These are phyloP conservation scores for Hypericum perforatum DNA, from an alignment of 345 rosid genomes.

Conservation along the genomic window DNA sequence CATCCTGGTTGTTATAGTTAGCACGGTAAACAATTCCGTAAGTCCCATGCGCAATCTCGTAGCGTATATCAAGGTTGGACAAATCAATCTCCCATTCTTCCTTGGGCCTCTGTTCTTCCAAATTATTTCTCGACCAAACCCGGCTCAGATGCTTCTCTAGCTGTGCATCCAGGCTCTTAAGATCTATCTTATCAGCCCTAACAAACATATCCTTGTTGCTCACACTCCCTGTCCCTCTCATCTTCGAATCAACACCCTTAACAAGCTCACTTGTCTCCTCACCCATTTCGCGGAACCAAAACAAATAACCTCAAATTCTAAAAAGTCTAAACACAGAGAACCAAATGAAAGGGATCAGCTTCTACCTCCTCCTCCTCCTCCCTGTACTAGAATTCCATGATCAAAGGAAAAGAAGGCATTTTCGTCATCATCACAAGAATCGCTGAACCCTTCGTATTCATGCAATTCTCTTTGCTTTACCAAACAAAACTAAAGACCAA, in stretches of 20 bases:
- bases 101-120: slow-evolving; percentile 30
- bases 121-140: slow-evolving; percentile 48
- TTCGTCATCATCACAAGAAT: no score
- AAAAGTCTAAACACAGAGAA: no score
- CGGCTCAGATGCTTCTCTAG: slow-evolving; percentile 67
- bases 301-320: no score
- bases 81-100: slow-evolving; percentile 96
- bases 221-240: slow-evolving; percentile 45
- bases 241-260: slow-evolving; percentile 17
- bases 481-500: no score
- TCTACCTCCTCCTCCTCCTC: no score
- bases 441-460: no score
- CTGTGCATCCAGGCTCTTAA: slow-evolving; percentile 75
- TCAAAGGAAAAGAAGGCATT: no score
- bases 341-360: no score
- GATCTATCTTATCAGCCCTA: slow-evolving; percentile 72
- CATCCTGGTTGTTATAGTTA: slow-evolving; percentile 59
- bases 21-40: slow-evolving; percentile 78
- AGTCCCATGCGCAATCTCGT: slow-evolving; percentile 67
- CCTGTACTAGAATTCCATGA: no score
- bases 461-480: no score
- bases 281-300: no score
- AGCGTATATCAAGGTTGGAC: slow-evolving; percentile 49
- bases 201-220: slow-evolving; percentile 45
- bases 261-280: no score